Evolutionary conservation across 78 protist genomes (phyloP), one percentile per base, ranked within the genome.

Genomic region (Dictyostelium purpureum): DNA sequence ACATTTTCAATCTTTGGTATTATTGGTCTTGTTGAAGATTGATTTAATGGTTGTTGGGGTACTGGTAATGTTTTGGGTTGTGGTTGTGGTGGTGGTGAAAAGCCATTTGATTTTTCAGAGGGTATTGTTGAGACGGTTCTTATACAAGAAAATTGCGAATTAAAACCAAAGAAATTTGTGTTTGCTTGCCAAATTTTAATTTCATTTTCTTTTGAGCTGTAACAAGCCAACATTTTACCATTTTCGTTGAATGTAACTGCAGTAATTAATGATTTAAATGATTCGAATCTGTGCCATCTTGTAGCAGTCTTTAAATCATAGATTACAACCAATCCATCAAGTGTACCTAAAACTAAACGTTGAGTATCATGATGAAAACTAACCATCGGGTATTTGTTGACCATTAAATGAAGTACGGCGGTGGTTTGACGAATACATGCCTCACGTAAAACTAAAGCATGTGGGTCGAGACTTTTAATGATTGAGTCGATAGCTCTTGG

Each of bases 301-400:
- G 97, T 95, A 1, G 97, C 97, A 26, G 97, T 95, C 74, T 94
- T 77, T 80, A 96, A 31, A 37, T 96, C 98, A 75, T 96, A 96
- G 11, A 96, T 59, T 4, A 96, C 78, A 18, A 96, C 45, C 28
- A 57, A 54, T 2, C 98, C 97, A 59, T 94, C 96, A 35, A 52
- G 28, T 24, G 93, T 93, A 37, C 97, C 98, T 40, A 96, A 59
- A 2, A 96, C 94, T 42, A 96, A 57, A 37, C 97, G 61, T 71
- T 96, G 98, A 4, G 95, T 40, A n/a, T 76, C 88, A 38, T 89
- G 87, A 65, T 96, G 96, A 70, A 96, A 96, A 24, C 89, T 37
- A 26, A 94, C 85, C 87, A 87, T 95, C 19, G 97, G 96, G 47
- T 88, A 96, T 51, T 74, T 63, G 51, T 67, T 54, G 10, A 96